Conservation (phyloP, 805 yeast genomes). For the Candida fluviatilis region DNA sequence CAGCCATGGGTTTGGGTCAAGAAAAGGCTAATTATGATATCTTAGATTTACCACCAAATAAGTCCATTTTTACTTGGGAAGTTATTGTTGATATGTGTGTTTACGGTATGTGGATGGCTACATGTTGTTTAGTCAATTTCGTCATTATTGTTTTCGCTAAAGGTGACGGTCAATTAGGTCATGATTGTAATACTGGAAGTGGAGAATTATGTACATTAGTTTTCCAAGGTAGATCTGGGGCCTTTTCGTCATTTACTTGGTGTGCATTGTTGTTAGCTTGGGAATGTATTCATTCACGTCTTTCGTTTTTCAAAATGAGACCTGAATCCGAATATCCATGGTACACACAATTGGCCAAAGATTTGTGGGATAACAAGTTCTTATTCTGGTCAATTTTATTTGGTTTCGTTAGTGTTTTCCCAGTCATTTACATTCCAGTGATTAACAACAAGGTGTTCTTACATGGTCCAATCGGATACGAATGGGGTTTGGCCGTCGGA, state of each 20-base stretch:
- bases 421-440: conserved; percentile 85
- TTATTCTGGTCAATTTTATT: conserved; percentile 75
- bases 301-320: conserved; percentile 68
- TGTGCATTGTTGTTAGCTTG: conserved; percentile 76
- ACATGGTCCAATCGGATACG: conserved; percentile 67
- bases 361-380: conserved; percentile 70
- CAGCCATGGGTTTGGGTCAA: conserved; percentile 39
- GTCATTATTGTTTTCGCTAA: conserved; percentile 62
- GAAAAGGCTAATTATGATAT: conserved; percentile 62
- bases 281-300: conserved; percentile 73
- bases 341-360: conserved; percentile 55
- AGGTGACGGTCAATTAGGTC: conserved; percentile 64
- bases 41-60: conserved; percentile 62
- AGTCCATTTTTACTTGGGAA: conserved; percentile 62
- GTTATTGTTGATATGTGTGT: conserved; percentile 63
- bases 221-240: conserved; percentile 69
- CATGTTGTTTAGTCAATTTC: conserved; percentile 63
- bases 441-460: conserved; percentile 72
- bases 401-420: conserved; percentile 71
- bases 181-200: conserved; percentile 52
- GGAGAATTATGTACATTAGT: conserved; percentile 53
- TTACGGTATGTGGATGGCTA: conserved; percentile 74
- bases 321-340: conserved; percentile 56
- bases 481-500: conserved; percentile 75
- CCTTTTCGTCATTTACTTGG: conserved; percentile 85